Evolutionary conservation across 2,329 filamentous ascomycete species (phyloP).

Genomic region (Colletotrichum tabaci): DNA sequence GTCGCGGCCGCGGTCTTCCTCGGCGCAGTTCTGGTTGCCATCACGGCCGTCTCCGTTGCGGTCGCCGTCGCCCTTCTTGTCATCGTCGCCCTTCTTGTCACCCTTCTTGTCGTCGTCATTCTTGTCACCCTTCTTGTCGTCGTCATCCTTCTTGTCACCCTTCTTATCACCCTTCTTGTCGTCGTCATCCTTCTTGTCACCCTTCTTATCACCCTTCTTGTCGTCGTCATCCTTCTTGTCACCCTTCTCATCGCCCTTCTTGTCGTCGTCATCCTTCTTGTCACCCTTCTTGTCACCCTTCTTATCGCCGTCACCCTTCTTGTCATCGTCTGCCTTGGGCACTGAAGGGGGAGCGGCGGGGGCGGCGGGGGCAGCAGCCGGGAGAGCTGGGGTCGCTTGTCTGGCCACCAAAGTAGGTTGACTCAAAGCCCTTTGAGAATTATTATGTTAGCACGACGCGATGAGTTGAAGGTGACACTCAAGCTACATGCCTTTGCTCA

Average conservation of each 20-base stretch:
- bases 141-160: background rate
- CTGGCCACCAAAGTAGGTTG: slow-evolving; percentile 9
- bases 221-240: slow-evolving; percentile 3
- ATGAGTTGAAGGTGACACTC: no score
- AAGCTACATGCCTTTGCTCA: slow-evolving; percentile 24
- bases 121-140: slow-evolving; percentile 2
- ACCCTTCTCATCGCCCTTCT: background rate
- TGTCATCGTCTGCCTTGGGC: slow-evolving; percentile 13
- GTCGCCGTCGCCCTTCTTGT: slow-evolving; percentile 6
- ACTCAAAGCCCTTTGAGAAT: slow-evolving; percentile 12
- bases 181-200: background rate
- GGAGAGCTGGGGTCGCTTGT: slow-evolving; percentile 13
- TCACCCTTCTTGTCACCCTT: background rate
- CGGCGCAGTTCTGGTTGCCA: slow-evolving; percentile 11
- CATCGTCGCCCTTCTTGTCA: background rate
- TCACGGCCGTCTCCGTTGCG: slow-evolving; percentile 12
- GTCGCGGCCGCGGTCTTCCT: slow-evolving; percentile 24
- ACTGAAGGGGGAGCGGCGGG: slow-evolving; percentile 5
- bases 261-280: background rate
- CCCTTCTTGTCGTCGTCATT: background rate
- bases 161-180: background rate
- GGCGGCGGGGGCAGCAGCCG: background rate
- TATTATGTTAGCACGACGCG: background rate
- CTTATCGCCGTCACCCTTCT: background rate
- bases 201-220: background rate